phyloP scores from a whole-genome alignment of 2,329 filamentous ascomycete species.

The Aaosphaeria pasadenensis region DNA sequence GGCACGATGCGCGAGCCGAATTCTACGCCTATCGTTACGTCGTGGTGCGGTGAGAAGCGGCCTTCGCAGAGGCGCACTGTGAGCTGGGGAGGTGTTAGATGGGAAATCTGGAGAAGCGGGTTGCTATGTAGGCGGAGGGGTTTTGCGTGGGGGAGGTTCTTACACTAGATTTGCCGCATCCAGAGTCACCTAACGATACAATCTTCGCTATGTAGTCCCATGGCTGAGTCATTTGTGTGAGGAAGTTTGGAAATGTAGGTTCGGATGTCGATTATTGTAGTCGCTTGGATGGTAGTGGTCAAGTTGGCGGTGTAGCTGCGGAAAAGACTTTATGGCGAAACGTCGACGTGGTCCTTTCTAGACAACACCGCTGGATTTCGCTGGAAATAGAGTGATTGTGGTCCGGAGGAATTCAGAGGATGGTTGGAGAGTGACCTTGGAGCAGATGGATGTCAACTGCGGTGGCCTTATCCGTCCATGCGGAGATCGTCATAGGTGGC shows the following conservation, averaged over 20 bases:
- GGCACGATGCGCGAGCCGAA: constrained; percentile 92
- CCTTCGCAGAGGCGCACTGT: constrained; percentile 96
- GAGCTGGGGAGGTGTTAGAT: constrained; percentile 49
- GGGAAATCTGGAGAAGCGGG: not conserved
- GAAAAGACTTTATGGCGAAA: too few species aligned
- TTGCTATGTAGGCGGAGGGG: not conserved
- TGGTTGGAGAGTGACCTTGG: too few species aligned
- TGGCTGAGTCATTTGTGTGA: constrained; percentile 54
- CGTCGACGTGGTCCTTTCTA: too few species aligned
- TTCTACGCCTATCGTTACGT: constrained; percentile 96
- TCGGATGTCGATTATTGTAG: too few species aligned
- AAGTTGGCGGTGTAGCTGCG: too few species aligned
- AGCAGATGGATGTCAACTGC: too few species aligned
- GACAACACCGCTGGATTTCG: too few species aligned
- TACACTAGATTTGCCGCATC: constrained; percentile 85
- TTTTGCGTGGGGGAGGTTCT: constrained; percentile 15
- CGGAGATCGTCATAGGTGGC: too few species aligned
- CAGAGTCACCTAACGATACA: constrained; percentile 94
- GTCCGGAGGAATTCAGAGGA: too few species aligned
- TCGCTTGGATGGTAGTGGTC: too few species aligned
- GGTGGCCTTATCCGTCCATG: too few species aligned
- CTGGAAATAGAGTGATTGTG: too few species aligned
- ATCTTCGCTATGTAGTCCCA: constrained; percentile 99
- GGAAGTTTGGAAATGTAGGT: not conserved
- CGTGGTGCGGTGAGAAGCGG: constrained; percentile 89